These are phyloP conservation scores for Astrothelium macrocarpum DNA, from an alignment of 495 filamentous ascomycete genomes.

Conservation along the genomic window DNA sequence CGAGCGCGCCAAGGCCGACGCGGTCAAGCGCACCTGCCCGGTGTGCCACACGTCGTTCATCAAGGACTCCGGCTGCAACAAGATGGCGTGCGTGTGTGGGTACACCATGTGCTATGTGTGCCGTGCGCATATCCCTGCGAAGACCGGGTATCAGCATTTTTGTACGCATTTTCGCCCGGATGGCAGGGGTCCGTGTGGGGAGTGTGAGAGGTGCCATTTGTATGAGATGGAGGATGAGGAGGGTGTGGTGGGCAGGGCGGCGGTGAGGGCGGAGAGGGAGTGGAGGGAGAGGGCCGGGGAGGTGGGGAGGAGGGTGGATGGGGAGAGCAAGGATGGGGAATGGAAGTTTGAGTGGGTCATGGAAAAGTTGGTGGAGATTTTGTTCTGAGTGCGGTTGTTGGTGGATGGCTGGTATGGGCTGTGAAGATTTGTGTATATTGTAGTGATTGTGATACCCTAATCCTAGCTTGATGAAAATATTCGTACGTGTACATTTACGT, in stretches of 20 bases:
- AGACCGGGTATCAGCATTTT: conserved; percentile 79
- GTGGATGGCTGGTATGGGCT: too few species aligned
- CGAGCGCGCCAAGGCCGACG: conserved; percentile 82
- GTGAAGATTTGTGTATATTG: too few species aligned
- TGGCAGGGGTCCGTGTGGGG: conserved; percentile 58
- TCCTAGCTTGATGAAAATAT: too few species aligned
- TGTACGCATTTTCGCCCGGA: conserved; percentile 89
- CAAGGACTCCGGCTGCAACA: conserved; percentile 90
- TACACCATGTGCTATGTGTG: conserved; percentile 97
- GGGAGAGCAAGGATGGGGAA: background rate
- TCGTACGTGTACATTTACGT: too few species aligned
- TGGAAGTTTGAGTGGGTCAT: background rate
- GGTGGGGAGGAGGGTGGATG: conserved; percentile 15
- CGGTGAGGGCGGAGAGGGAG: conserved; percentile 66
- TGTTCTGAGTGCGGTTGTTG: too few species aligned
- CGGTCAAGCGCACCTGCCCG: conserved; percentile 92
- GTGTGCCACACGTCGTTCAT: conserved; percentile 83
- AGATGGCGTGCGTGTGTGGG: conserved; percentile 91
- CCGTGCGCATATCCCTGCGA: conserved; percentile 43
- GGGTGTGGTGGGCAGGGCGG: conserved; percentile 60
- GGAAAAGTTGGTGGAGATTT: background rate
- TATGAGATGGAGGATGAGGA: conserved; percentile 85
- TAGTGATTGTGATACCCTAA: too few species aligned
- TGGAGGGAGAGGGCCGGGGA: conserved; percentile 63
- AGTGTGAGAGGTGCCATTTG: conserved; percentile 83